Base-by-base conservation (phyloP, 1,139 yeast genomes). In the Blastobotrys ciferrii region DNA sequence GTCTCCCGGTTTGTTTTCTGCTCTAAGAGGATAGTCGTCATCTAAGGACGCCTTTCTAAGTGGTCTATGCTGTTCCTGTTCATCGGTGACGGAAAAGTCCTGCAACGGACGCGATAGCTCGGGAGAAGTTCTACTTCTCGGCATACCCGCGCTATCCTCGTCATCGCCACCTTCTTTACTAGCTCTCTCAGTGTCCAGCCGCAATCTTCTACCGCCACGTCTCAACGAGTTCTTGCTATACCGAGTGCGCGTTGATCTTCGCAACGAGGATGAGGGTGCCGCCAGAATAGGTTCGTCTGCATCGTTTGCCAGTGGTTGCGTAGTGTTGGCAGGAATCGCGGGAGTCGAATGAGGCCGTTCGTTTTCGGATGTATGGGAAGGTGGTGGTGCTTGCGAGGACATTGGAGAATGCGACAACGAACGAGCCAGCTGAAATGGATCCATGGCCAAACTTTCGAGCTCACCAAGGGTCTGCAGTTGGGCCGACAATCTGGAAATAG, bases 361-460 rank as follows among this genome's bases (percentile, higher is more conserved):
- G 30, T 44, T 32, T 18, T 3, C 33, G n/a, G 13, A 38, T n/a
- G 32, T 30, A 17, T 12, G 32, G 13, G 4, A 18, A 12, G 25
- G 39, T 15, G 4, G 36, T 3, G 33, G 25, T 2, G 33, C n/a
- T 31, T 32, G 19, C 9, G 36, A 18, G 13, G 32, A 36, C 38
- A 32, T 18, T 38, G 25, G 45, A 9, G 11, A 19, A 37, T 28
- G 47, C 2, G 63, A 57, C 4, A 64, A 51, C 12, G 66, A 59
- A 17, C 67, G 46, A 3, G 63, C 66, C 38, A 64, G 55, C 46
- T 63, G 61, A 38, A 60, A 57, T 1, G 68, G 68, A 45, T 64
- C 66, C 52, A 63, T 59, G 3, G 68, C 67, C 48, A 65, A 53
- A 31, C 64, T 58, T 44, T 66, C 69, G 31, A 64, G 52, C 46